Evolutionary conservation across 768 basidiomycete species (phyloP).

Genomic region (Phanerochaete carnosa): DNA sequence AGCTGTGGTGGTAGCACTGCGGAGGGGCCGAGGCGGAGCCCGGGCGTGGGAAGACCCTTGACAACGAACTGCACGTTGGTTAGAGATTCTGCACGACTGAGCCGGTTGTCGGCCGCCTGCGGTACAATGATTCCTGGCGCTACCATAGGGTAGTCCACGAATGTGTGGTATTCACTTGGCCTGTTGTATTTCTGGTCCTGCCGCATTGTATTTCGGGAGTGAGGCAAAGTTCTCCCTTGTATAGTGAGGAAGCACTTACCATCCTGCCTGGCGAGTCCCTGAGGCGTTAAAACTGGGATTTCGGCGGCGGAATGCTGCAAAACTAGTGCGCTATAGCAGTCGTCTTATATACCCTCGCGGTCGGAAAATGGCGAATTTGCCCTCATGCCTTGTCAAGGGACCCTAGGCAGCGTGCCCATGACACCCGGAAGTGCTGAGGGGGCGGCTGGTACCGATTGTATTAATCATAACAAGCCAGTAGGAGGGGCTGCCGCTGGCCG

Average conservation of each 20-base stretch:
- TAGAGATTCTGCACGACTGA: neutral
- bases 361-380: no score
- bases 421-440: no score
- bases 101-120: neutral
- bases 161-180: slow-evolving; percentile 4
- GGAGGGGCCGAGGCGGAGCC: neutral
- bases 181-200: neutral
- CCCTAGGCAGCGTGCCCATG: no score
- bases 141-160: neutral
- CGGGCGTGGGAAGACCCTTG: neutral
- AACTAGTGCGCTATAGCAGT: neutral
- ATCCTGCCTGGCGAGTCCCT: neutral
- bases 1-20: neutral
- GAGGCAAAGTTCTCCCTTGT: no score
- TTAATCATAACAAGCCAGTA: no score
- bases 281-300: no score
- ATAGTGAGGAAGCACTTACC: neutral
- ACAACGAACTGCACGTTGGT: neutral
- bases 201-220: no score
- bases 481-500: no score
- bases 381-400: no score
- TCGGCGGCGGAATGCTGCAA: neutral
- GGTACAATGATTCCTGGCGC: slow-evolving; percentile 6
- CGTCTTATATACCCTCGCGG: neutral
- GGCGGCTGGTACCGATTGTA: no score